These are phyloP conservation scores for Chaetomium fimeti DNA, from an alignment of 495 filamentous ascomycete genomes.

Conservation along the genomic window DNA sequence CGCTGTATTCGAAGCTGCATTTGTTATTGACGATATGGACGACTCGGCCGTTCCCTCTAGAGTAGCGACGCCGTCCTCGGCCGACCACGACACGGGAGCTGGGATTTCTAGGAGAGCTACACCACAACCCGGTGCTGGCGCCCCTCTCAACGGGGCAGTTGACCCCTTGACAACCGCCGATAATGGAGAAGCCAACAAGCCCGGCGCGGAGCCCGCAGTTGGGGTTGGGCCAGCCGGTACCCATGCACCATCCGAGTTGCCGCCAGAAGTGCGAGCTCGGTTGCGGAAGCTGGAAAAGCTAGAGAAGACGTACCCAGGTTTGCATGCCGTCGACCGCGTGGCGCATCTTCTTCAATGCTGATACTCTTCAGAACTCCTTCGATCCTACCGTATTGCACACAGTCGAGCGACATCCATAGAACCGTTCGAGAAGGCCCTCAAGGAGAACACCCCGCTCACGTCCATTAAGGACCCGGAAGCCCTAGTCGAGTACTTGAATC, in stretches of 20 bases:
- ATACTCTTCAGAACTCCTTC: conserved; percentile 66
- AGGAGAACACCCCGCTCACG: conserved; percentile 86
- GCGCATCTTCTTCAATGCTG: background rate
- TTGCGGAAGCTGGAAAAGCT: conserved; percentile 79
- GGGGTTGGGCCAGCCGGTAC: conserved; percentile 3
- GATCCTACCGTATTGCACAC: conserved; percentile 88
- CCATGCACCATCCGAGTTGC: conserved; percentile 56
- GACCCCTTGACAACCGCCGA: conserved; percentile 2
- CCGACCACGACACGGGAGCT: conserved; percentile 33
- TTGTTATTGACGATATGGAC: conserved; percentile 74
- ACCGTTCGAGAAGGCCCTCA: conserved; percentile 84
- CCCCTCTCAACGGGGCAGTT: conserved; percentile 1
- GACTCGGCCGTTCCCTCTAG: conserved; percentile 50
- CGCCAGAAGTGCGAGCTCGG: conserved; percentile 68
- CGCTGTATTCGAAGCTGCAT: conserved; percentile 77
- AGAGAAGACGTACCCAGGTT: conserved; percentile 84
- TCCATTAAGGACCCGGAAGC: conserved; percentile 82
- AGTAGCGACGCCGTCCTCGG: conserved; percentile 50
- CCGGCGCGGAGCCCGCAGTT: conserved; percentile 14
- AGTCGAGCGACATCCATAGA: conserved; percentile 80
- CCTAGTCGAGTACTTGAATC: conserved; percentile 90
- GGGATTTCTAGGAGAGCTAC: conserved; percentile 32
- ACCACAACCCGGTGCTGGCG: conserved; percentile 26
- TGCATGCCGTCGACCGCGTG: conserved; percentile 12
- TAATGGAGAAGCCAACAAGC: conserved; percentile 21